These are phyloP conservation scores for Cercophora sp. DNA, from an alignment of 495 filamentous ascomycete species.

Conservation along the genomic window DNA sequence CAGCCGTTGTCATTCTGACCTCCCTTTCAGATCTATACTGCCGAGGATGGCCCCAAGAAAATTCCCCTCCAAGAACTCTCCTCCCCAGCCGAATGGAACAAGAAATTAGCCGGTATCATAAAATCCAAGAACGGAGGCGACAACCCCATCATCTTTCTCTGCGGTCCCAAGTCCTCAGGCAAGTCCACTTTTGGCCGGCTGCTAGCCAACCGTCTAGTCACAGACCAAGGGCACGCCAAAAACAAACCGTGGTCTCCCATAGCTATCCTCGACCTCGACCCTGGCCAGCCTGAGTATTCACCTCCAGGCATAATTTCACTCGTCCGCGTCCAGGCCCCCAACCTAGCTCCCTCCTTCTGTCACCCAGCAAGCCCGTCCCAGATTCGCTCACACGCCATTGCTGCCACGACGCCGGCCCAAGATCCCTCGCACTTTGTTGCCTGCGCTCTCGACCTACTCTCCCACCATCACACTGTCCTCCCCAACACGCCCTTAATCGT, in stretches of 20 bases:
- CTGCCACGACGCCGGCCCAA: constrained; percentile 61
- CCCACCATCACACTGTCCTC: constrained; percentile 49
- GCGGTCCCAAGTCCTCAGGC: constrained; percentile 77
- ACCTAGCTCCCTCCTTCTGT: constrained; percentile 71
- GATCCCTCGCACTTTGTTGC: constrained; percentile 68
- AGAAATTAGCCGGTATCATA: constrained; percentile 35
- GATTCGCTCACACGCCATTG: constrained; percentile 68
- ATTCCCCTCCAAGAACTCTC: constrained; percentile 55
- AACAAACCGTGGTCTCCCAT: constrained; percentile 35
- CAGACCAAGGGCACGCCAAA: constrained; percentile 30
- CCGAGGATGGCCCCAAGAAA: constrained; percentile 40
- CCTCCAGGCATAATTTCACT: constrained; percentile 75
- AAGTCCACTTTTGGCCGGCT: constrained; percentile 82
- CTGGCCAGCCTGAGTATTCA: constrained; percentile 78
- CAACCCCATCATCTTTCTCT: constrained; percentile 54
- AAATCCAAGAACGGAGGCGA: constrained; percentile 38
- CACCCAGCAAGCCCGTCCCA: constrained; percentile 45
- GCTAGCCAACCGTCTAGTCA: constrained; percentile 72
- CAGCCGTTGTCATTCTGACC: constrained; percentile 12
- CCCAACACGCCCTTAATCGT: constrained; percentile 60
- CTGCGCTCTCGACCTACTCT: constrained; percentile 64
- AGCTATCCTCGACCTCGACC: constrained; percentile 75
- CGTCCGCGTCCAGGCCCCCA: constrained; percentile 55
- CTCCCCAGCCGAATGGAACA: constrained; percentile 64
- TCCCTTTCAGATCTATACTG: constrained; percentile 44